Evolutionary conservation across 2,329 filamentous ascomycete genomes (phyloP).

Genomic region (Claviceps africana): DNA sequence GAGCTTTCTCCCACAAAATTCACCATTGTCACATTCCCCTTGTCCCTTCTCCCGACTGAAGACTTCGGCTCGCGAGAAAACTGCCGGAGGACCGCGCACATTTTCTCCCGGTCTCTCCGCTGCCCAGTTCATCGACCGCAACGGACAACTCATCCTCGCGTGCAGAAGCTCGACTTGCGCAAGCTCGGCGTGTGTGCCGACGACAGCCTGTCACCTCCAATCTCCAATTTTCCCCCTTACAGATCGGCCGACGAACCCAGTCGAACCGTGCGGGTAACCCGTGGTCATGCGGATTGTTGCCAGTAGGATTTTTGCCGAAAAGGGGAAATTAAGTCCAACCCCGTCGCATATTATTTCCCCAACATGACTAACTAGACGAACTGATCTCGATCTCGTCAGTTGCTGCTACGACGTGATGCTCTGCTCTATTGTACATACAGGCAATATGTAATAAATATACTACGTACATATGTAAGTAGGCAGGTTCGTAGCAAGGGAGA

Average conservation of each 20-base stretch:
- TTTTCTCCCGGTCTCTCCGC: too few relatives aligned
- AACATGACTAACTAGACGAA: neutral
- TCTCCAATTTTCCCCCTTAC: neutral
- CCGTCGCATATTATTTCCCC: neutral
- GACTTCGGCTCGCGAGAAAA: too few relatives aligned
- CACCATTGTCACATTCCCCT: too few relatives aligned
- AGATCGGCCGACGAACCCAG: neutral
- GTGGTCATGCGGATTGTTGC: neutral
- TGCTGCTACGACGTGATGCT: neutral
- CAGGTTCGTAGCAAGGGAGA: neutral
- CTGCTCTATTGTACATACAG: neutral
- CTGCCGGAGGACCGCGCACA: too few relatives aligned
- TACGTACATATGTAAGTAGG: neutral
- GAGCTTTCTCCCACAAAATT: too few relatives aligned
- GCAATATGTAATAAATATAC: neutral
- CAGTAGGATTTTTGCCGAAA: neutral
- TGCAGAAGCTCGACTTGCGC: too few relatives aligned
- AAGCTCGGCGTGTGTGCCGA: too few relatives aligned
- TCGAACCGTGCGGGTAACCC: neutral
- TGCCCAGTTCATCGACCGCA: too few relatives aligned
- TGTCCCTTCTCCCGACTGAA: too few relatives aligned
- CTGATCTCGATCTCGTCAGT: neutral
- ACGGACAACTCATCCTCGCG: too few relatives aligned
- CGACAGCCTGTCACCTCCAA: neutral
- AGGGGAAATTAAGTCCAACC: slow-evolving; percentile 2